Conservation (phyloP, 2,329 filamentous ascomycete genomes). For the Elsinoe necatrix region DNA sequence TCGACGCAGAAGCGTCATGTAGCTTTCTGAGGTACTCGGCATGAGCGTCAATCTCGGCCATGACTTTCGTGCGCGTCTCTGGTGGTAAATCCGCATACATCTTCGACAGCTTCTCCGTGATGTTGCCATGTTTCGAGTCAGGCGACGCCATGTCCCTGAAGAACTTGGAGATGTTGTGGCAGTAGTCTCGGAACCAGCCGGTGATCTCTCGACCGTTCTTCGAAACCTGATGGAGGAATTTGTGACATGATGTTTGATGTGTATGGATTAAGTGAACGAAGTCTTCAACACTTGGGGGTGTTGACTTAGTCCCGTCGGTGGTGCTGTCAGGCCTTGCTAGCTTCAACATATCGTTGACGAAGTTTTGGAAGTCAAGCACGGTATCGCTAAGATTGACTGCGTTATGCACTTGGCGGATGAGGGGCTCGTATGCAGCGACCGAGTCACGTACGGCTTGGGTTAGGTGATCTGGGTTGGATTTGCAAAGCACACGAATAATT, state of each 20-base stretch:
- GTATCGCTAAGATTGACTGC: slow-evolving; percentile 63
- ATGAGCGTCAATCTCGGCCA: slow-evolving; percentile 51
- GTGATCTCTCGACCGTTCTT: slow-evolving; percentile 59
- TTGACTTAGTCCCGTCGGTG: slow-evolving; percentile 24
- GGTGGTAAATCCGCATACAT: slow-evolving; percentile 42
- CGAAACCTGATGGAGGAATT: slow-evolving; percentile 61
- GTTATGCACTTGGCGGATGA: slow-evolving; percentile 64
- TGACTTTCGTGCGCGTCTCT: slow-evolving; percentile 40
- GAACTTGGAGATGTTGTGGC: slow-evolving; percentile 31
- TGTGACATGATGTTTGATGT: slow-evolving; percentile 56
- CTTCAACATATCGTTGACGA: slow-evolving; percentile 64
- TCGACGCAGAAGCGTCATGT: slow-evolving; percentile 44
- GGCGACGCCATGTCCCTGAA: neutral
- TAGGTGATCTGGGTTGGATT: slow-evolving; percentile 61
- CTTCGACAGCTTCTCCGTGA: slow-evolving; percentile 28
- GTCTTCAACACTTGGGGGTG: slow-evolving; percentile 57
- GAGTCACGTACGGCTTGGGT: slow-evolving; percentile 58
- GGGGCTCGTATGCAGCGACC: slow-evolving; percentile 62
- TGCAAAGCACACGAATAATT: slow-evolving; percentile 59
- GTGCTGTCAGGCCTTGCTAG: slow-evolving; percentile 31
- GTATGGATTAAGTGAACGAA: slow-evolving; percentile 59
- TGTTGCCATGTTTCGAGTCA: slow-evolving; percentile 17
- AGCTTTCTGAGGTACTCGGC: slow-evolving; percentile 51
- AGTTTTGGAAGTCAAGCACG: slow-evolving; percentile 56
- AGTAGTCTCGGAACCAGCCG: slow-evolving; percentile 53